These are phyloP conservation scores for Pseudozyma sp. DNA, from an alignment of 1,284 basidiomycete genomes.

Conservation along the genomic window DNA sequence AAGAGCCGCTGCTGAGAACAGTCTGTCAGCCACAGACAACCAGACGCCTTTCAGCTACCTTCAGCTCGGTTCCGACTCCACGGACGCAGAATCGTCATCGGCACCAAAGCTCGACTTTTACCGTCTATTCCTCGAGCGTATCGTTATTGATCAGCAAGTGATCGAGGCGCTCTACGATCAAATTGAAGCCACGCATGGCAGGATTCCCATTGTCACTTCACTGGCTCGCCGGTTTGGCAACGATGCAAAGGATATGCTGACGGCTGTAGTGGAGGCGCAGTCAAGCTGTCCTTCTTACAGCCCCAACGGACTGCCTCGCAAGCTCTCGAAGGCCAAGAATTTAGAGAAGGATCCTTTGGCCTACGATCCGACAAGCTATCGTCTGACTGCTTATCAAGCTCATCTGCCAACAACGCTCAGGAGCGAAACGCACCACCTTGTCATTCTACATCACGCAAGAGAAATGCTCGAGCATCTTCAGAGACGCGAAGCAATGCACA, in stretches of 20 bases:
- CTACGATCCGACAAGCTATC: constrained; percentile 10
- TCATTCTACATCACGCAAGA: constrained; percentile 36
- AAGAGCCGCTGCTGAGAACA: constrained; percentile 13
- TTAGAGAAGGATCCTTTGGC: not conserved
- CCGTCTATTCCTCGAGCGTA: constrained; percentile 43
- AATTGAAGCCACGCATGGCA: constrained; percentile 21
- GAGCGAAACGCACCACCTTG: constrained; percentile 47
- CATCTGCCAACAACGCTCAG: constrained; percentile 37
- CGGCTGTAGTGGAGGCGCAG: constrained; percentile 34
- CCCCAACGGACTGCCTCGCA: not conserved
- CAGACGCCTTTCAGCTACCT: constrained; percentile 22
- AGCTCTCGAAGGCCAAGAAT: not conserved
- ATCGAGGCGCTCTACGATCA: constrained; percentile 37
- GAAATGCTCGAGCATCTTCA: constrained; percentile 55
- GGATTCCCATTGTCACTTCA: constrained; percentile 19
- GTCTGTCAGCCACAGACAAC: not conserved
- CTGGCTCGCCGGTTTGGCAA: constrained; percentile 31
- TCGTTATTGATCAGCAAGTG: constrained; percentile 39
- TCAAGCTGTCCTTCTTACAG: constrained; percentile 26
- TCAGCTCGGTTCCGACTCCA: not conserved
- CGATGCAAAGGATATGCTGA: constrained; percentile 49
- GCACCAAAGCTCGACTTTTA: constrained; percentile 30
- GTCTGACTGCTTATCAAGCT: constrained; percentile 38
- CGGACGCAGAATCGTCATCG: not conserved
- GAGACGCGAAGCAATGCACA: constrained; percentile 44